These are phyloP conservation scores for Heterobasidion annosum DNA, from an alignment of 1,284 basidiomycete genomes.

Conservation along the genomic window DNA sequence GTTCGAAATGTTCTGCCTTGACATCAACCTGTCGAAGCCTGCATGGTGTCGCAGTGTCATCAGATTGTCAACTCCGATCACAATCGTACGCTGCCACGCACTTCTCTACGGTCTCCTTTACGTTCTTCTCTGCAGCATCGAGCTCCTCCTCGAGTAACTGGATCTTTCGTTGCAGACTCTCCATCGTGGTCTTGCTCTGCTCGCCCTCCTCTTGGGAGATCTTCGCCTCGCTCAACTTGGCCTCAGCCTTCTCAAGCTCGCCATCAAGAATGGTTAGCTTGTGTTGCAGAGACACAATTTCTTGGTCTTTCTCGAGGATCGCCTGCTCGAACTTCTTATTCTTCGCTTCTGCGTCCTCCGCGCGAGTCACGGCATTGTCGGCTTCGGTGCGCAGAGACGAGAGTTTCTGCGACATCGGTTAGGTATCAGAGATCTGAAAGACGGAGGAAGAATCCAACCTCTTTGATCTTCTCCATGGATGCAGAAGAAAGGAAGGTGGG, in stretches of 20 bases:
- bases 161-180: conserved; percentile 80
- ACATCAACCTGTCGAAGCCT: conserved; percentile 97
- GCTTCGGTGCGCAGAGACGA: conserved; percentile 68
- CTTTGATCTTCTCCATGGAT: not conserved
- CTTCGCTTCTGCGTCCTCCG: conserved; percentile 70
- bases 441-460: not conserved
- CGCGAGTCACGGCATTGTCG: conserved; percentile 64
- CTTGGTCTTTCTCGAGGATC: conserved; percentile 76
- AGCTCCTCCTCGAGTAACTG: conserved; percentile 92
- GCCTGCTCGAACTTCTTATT: conserved; percentile 73
- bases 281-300: conserved; percentile 79
- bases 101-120: conserved; percentile 87
- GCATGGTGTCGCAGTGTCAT: conserved; percentile 4
- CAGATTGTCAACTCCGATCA: conserved; percentile 21
- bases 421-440: conserved; percentile 24
- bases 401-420: conserved; percentile 41
- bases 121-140: conserved; percentile 92
- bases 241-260: conserved; percentile 66
- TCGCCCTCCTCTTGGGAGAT: conserved; percentile 65
- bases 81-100: conserved; percentile 85
- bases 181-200: conserved; percentile 65
- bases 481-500: conserved; percentile 5
- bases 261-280: conserved; percentile 49
- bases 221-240: conserved; percentile 70
- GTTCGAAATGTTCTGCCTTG: conserved; percentile 98